These are phyloP conservation scores for Discostella pseudostelligera DNA, from an alignment of 108 stramenopile genomes.

Conservation along the genomic window DNA sequence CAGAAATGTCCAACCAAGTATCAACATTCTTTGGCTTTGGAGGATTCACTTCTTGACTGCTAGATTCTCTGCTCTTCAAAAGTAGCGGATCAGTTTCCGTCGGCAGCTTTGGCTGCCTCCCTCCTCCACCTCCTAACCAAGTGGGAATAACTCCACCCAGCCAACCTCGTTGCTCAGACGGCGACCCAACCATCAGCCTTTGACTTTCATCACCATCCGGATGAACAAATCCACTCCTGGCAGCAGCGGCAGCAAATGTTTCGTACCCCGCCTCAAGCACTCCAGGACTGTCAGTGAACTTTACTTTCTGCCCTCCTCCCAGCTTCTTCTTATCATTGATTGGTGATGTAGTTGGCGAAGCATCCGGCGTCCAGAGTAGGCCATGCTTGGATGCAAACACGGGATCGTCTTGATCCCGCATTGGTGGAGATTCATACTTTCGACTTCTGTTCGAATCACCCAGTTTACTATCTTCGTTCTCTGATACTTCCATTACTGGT, in stretches of 20 bases:
- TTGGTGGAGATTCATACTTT: neutral
- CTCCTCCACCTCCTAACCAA: constrained; percentile 6
- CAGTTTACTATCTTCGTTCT: neutral
- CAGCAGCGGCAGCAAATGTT: constrained; percentile 32
- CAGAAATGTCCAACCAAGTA: too few species aligned
- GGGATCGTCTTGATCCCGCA: neutral
- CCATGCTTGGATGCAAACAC: too few species aligned
- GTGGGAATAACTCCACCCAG: constrained; percentile 31
- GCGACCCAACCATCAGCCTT: constrained; percentile 19
- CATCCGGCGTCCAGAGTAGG: too few species aligned
- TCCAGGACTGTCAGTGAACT: constrained; percentile 12
- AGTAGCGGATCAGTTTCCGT: constrained; percentile 9
- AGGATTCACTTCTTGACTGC: neutral
- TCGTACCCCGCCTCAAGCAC: constrained; percentile 34
- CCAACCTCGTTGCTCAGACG: constrained; percentile 25
- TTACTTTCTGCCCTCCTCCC: neutral
- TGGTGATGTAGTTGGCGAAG: too few species aligned
- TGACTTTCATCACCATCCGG: constrained; percentile 2
- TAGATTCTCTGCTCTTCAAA: neutral
- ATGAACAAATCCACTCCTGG: constrained; percentile 11
- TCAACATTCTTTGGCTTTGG: too few species aligned
- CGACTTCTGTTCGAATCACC: neutral
- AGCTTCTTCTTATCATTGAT: too few species aligned
- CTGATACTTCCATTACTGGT: neutral
- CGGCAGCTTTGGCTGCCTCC: neutral